Evolutionary conservation across 176 grass and related monocot species (phyloP), one percentile per base, ranked within the genome.

Genomic region (Melocanna baccifera): DNA sequence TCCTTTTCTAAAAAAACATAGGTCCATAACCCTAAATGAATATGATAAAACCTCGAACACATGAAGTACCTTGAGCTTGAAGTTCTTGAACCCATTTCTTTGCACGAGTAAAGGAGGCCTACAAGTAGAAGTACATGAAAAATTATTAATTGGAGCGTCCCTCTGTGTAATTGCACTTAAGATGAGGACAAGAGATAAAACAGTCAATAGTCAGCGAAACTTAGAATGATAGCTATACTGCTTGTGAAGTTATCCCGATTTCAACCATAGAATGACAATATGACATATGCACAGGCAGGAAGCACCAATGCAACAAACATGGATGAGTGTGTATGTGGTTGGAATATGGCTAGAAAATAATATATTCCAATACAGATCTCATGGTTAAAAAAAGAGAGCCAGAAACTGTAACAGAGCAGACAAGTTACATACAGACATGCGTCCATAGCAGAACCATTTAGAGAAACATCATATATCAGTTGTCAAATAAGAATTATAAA

Each of bases 71-170:
- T 96, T 94, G 93, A 64, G 90, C 90, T 82, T 96, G 93, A 78
- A 99, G 96, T 78, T 96, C 96, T 87, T 90, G 88, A 69, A 99
- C 93, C 96, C 96, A 99, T 89, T 94, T 99, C 86, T 96, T 92
- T 73, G 96, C 93, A 86, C 91, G 82, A 25, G 84, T 84, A 78
- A 96, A 96, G n/a, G 96, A 94, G 50, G 88, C 91, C 96, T 99
- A 52, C 90, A 73, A 50, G 57, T 74, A 85, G 37, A 53, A 65
- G 75, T 72, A 66, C 61, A 83, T 6, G 2, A 32, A 62, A 84
- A 84, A 11, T 56, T 18, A 37, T 56, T 30, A 72, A 86, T 9
- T 25, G 42, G 14, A 45, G 16, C 7, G 43, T 74, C 28, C 28
- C 6, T 69, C 15, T 61, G 57, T 64, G 66, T 50, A 39, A 75